phyloP scores from a whole-genome alignment of 2,329 filamentous ascomycete species.

The Neonectria punicea region DNA sequence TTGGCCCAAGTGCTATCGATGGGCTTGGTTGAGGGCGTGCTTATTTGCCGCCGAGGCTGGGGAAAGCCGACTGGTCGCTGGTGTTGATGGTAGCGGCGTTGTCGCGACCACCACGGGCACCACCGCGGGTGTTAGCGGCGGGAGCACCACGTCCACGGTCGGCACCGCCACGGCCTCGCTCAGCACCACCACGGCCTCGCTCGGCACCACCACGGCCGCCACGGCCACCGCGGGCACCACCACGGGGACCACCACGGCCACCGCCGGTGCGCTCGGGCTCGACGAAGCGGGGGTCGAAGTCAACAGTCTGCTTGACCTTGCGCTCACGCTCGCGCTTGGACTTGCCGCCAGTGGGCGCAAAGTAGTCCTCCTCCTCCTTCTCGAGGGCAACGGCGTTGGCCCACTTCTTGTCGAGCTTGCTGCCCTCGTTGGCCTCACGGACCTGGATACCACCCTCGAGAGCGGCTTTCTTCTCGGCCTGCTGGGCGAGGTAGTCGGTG shows the following conservation, averaged over 20 bases:
- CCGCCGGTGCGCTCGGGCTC: conserved; percentile 72
- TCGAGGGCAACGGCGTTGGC: conserved; percentile 78
- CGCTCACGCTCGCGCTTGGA: conserved; percentile 85
- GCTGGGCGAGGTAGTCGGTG: conserved; percentile 83
- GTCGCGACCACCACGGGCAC: conserved; percentile 41
- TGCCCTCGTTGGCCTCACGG: conserved; percentile 93
- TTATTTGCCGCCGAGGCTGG: conserved; percentile 68
- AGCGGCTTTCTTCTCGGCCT: conserved; percentile 78
- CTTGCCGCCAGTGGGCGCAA: conserved; percentile 80
- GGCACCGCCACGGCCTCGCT: conserved; percentile 38
- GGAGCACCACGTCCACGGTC: conserved; percentile 22
- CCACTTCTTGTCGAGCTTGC: conserved; percentile 92
- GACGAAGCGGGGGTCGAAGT: conserved; percentile 86
- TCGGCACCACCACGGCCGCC: conserved; percentile 52
- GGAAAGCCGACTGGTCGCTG: conserved; percentile 68
- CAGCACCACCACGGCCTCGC: conserved; percentile 54
- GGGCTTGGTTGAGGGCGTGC: conserved; percentile 35
- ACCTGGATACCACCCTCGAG: conserved; percentile 73
- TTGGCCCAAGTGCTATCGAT: conserved; percentile 39
- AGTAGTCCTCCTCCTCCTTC: conserved; percentile 81
- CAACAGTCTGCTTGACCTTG: conserved; percentile 90
- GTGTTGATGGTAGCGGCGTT: conserved; percentile 61
- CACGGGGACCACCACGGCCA: conserved; percentile 50
- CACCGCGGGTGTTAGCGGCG: conserved; percentile 34
- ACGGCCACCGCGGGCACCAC: conserved; percentile 55